Conservation (phyloP, 2,329 filamentous ascomycete genomes). For the Cyphellophora attinorum region DNA sequence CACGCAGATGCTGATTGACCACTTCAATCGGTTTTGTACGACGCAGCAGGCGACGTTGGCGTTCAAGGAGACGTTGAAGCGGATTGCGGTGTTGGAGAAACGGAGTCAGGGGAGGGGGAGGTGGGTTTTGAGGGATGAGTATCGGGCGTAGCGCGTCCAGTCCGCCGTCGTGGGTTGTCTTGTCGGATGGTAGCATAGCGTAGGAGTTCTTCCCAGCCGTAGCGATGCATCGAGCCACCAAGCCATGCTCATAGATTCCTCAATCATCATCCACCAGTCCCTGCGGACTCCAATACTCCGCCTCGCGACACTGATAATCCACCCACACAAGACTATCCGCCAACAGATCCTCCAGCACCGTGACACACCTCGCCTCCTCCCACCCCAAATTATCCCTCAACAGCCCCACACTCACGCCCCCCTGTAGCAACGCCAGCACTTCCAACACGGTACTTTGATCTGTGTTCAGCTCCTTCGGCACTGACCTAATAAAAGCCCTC, state of each 20-base stretch:
- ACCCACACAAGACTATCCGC: slow-evolving; percentile 90
- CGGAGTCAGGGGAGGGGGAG: slow-evolving; percentile 40
- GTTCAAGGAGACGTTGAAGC: slow-evolving; percentile 72
- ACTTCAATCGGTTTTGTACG: slow-evolving; percentile 74
- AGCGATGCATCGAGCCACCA: no score
- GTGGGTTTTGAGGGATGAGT: slow-evolving; percentile 54
- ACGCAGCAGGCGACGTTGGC: slow-evolving; percentile 60
- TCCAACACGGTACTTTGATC: slow-evolving; percentile 91
- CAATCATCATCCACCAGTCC: slow-evolving; percentile 32
- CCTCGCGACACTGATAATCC: slow-evolving; percentile 74
- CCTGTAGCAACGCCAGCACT: slow-evolving; percentile 77
- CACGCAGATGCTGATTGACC: slow-evolving; percentile 78
- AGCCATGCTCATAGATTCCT: no score
- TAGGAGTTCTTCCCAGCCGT: no score
- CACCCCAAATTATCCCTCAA: slow-evolving; percentile 76
- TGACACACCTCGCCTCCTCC: slow-evolving; percentile 75
- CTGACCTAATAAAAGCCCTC: slow-evolving; percentile 78
- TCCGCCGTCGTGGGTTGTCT: not conserved
- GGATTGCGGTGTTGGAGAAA: slow-evolving; percentile 62
- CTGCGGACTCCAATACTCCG: slow-evolving; percentile 72
- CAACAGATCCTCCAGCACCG: slow-evolving; percentile 81
- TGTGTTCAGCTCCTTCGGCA: slow-evolving; percentile 89
- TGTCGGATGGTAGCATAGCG: not conserved
- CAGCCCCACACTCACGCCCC: slow-evolving; percentile 85
- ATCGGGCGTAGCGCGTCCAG: slow-evolving; percentile 18